Base-by-base conservation (phyloP, 306 rosid species). In the Rubus idaeus region DNA sequence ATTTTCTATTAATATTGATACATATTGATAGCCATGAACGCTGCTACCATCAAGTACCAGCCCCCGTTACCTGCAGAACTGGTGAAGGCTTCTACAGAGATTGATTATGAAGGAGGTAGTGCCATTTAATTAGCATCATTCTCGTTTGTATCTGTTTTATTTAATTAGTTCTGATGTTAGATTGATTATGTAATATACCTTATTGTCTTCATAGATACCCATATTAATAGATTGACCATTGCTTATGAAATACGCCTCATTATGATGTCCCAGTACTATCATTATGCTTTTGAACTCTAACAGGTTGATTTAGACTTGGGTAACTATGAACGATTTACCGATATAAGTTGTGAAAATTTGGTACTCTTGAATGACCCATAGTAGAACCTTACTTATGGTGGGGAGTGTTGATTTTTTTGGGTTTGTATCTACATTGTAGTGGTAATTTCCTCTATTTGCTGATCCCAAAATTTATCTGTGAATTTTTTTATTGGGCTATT, bases 291-390 rank as follows among this genome's bases (percentile, higher is more conserved):
- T 44, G 40, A 60, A 2, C 83, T 51, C 50, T 55, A 21, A 80
- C 81, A 95, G 99, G 99, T 95, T 79, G 99, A 95, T 86, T 88
- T 95, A 89, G 99, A 95, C 89, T 83, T 96, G 82, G 99, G 99
- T 71, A 96, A 96, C 82, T 96, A 96, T 76, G 97, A 96, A 84
- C 91, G 99, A 21, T 96, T 96, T 78, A 87, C 92, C 56, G 99
- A 96, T 84, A 23, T 23, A 23, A 23, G 26, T 23, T 23, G 26
- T 23, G 26, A 23, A 23, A 23, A 23, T 23, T 23, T 23, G 26
- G 26, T 23, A 23, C 26, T 23, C 26, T 23, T 23, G 26, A 23
- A 23, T 23, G 26, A 23, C 26, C 26, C 26, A 23, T 23, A 23
- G 26, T n/a, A n/a, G n/a, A n/a, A n/a, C n/a, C n/a, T n/a, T n/a